Conservation (phyloP, 1,284 basidiomycete genomes). For the Austroboletus niveus region DNA sequence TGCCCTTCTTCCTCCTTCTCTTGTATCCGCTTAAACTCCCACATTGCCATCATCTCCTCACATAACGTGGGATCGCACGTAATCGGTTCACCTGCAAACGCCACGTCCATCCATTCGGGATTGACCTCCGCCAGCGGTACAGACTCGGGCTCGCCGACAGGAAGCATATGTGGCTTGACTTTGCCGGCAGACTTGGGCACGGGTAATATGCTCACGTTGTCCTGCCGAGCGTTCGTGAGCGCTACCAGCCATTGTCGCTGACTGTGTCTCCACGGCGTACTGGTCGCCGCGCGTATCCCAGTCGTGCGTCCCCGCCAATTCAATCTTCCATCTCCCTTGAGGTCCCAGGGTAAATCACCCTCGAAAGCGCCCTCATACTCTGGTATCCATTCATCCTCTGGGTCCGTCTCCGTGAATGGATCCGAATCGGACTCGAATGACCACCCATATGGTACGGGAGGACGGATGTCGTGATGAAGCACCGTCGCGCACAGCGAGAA, state of each 20-base stretch:
- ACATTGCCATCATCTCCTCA: constrained; percentile 40
- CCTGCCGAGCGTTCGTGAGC: constrained; percentile 34
- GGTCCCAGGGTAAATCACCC: constrained; percentile 53
- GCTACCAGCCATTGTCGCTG: constrained; percentile 45
- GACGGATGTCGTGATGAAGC: constrained; percentile 62
- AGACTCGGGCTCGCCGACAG: constrained; percentile 43
- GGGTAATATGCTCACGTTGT: constrained; percentile 27
- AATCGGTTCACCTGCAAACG: constrained; percentile 49
- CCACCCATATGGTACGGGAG: constrained; percentile 48
- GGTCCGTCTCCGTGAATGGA: background rate
- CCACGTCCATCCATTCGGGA: constrained; percentile 54
- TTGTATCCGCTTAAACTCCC: constrained; percentile 47
- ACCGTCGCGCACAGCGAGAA: constrained; percentile 56
- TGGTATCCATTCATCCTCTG: background rate
- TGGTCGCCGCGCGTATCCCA: constrained; percentile 50
- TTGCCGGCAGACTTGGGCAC: constrained; percentile 8
- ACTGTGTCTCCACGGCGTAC: constrained; percentile 47
- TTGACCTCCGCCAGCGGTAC: constrained; percentile 42
- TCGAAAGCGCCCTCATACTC: constrained; percentile 27
- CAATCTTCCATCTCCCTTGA: constrained; percentile 53
- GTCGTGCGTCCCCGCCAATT: constrained; percentile 69
- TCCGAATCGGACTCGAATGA: constrained; percentile 29
- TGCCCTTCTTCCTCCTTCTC: constrained; percentile 46
- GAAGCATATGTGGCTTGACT: constrained; percentile 6
- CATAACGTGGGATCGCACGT: constrained; percentile 47